Conservation (phyloP, 179 eudicot genomes). For the Drosera spatulata region DNA sequence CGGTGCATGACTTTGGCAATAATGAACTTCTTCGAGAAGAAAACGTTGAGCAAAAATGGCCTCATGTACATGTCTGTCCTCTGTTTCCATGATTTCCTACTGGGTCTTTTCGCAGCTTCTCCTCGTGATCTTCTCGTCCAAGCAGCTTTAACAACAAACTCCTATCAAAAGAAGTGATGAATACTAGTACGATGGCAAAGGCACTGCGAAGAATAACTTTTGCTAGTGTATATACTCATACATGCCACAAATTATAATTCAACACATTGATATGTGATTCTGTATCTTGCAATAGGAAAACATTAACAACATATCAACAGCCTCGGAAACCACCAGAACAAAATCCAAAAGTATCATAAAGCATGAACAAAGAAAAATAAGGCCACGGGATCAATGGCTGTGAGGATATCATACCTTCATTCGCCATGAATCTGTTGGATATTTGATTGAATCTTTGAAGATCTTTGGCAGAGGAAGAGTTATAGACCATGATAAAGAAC, state of each 20-base stretch:
- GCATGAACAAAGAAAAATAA: too few species aligned
- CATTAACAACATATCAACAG: too few species aligned
- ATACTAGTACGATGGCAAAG: neutral
- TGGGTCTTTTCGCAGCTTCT: slow-evolving; percentile 61
- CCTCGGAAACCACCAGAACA: neutral
- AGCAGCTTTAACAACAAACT: slow-evolving; percentile 67
- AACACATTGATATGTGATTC: too few species aligned
- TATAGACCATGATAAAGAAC: slow-evolving; percentile 53
- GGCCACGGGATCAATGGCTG: too few species aligned
- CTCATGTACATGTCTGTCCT: slow-evolving; percentile 87
- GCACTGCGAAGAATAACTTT: neutral
- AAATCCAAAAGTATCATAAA: neutral
- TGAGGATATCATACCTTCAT: slow-evolving; percentile 33
- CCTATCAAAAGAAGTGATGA: slow-evolving; percentile 15
- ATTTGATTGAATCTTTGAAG: slow-evolving; percentile 18
- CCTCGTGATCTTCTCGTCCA: slow-evolving; percentile 89
- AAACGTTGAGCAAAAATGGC: slow-evolving; percentile 70
- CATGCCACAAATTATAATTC: too few species aligned
- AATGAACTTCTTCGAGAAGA: slow-evolving; percentile 74
- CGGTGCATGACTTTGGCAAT: slow-evolving; percentile 93
- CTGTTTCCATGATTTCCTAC: slow-evolving; percentile 82
- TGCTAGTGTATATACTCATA: too few species aligned
- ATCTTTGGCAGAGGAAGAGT: slow-evolving; percentile 38
- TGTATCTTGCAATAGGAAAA: too few species aligned
- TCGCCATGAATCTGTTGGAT: slow-evolving; percentile 13